Percentiles rank a stretch among this genome's conserved stretches.
phyloP scores from a whole-genome alignment of 768 basidiomycete genomes.

The Pleurotus citrinopileatus region DNA sequence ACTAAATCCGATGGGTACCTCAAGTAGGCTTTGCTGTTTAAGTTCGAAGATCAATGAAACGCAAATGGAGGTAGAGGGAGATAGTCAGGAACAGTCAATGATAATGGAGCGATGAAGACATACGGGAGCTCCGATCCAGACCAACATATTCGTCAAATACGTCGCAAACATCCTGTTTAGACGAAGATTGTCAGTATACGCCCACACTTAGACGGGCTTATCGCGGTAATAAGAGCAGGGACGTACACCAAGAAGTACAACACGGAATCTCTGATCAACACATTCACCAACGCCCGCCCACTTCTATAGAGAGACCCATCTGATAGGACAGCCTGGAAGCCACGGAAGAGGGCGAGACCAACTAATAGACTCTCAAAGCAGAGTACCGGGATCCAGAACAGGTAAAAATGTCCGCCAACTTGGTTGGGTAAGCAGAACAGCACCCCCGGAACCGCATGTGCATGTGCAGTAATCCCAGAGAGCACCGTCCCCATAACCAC shows the following conservation, averaged over 20 bases:
- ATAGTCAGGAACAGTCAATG: constrained; percentile 5
- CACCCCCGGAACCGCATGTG: constrained; percentile 18
- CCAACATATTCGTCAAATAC: constrained; percentile 47
- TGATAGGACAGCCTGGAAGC: constrained; percentile 39
- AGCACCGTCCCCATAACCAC: constrained; percentile 47
- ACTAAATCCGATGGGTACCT: constrained; percentile 57
- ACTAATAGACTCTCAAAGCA: constrained; percentile 53
- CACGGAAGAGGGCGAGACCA: constrained; percentile 45
- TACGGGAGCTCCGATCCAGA: constrained; percentile 36
- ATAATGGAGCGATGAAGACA: constrained; percentile 14
- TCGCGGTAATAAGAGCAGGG: background rate
- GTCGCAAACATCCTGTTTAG: constrained; percentile 48
- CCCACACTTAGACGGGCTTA: background rate
- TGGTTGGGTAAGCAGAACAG: constrained; percentile 40
- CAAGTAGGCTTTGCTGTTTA: constrained; percentile 39
- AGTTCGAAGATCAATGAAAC: background rate
- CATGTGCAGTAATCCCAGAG: constrained; percentile 26
- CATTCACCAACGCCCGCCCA: constrained; percentile 41
- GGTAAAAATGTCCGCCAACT: constrained; percentile 42
- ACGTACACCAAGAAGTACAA: constrained; percentile 57
- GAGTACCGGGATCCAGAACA: constrained; percentile 62
- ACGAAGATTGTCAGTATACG: constrained; percentile 2
- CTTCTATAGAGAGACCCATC: constrained; percentile 35
- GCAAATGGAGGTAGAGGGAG: background rate
- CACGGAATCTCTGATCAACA: constrained; percentile 55